A percentile compares a stretch with the other conserved stretches of the same genome.
These are phyloP conservation scores for Tylopilus sp. DNA, from an alignment of 768 basidiomycete genomes.

Conservation along the genomic window DNA sequence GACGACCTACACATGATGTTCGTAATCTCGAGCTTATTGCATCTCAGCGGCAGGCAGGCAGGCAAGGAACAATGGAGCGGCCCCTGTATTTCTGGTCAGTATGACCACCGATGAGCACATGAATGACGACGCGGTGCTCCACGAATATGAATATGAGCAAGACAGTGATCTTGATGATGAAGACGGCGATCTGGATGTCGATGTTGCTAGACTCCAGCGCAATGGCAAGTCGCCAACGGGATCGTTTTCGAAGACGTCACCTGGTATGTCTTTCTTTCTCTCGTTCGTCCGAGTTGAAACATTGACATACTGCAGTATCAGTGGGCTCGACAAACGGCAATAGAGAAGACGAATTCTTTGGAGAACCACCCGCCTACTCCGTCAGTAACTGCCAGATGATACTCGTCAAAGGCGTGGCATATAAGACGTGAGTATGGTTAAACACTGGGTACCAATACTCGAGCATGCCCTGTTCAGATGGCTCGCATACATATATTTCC, in stretches of 20 bases:
- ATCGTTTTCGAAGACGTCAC: conserved; percentile 1
- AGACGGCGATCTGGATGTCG: not conserved
- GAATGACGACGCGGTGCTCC: conserved; percentile 18
- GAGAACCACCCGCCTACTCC: conserved; percentile 21
- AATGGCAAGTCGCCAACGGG: not conserved
- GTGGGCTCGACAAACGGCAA: not conserved
- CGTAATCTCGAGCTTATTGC: not conserved
- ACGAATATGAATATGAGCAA: conserved; percentile 26
- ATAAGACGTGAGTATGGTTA: conserved; percentile 24
- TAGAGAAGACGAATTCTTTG: not conserved
- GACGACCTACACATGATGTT: not conserved
- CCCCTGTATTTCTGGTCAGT: conserved; percentile 17
- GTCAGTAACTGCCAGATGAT: conserved; percentile 20
- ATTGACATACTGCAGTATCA: not conserved
- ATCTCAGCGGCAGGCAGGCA: conserved; percentile 5
- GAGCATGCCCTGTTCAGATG: conserved; percentile 13
- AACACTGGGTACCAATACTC: not conserved
- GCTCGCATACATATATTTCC: conserved; percentile 28
- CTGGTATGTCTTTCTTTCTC: conserved; percentile 5
- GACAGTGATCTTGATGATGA: conserved; percentile 31
- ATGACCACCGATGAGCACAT: conserved; percentile 23
- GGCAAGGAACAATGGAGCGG: not conserved
- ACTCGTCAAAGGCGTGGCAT: conserved; percentile 28
- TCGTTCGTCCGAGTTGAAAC: not conserved
- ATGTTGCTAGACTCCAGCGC: not conserved